Percentiles rank a stretch among this genome's conserved stretches.
These are phyloP conservation scores for Talaromyces proteolyticus DNA, from an alignment of 495 filamentous ascomycete genomes.

Conservation along the genomic window DNA sequence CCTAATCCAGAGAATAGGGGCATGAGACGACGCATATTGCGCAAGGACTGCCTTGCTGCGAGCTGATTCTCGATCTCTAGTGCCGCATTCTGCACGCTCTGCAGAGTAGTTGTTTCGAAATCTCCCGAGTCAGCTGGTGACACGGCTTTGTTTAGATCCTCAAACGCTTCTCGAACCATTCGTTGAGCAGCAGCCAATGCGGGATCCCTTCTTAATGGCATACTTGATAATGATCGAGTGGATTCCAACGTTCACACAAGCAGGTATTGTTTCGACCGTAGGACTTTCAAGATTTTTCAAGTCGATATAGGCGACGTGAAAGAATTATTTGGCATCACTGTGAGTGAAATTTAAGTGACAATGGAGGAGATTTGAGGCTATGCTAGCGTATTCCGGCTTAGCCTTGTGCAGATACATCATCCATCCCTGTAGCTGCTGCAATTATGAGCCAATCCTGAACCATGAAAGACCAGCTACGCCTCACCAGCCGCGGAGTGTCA, in stretches of 20 bases:
- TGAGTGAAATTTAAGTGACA: too few relatives aligned
- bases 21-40: constrained; percentile 31
- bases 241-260: not conserved
- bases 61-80: constrained; percentile 28
- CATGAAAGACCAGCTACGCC: not conserved
- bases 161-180: constrained; percentile 16
- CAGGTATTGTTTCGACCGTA: not conserved
- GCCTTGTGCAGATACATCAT: not conserved
- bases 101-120: constrained; percentile 23
- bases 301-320: not conserved
- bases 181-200: not conserved
- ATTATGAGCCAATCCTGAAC: not conserved
- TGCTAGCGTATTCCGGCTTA: not conserved
- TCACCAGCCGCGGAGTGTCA: too few relatives aligned
- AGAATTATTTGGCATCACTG: not conserved
- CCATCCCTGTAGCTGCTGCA: not conserved
- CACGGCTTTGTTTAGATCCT: constrained; percentile 20
- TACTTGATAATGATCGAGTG: not conserved
- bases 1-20: constrained; percentile 31
- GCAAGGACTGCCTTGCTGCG: constrained; percentile 22
- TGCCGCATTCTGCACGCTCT: constrained; percentile 27
- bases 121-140: constrained; percentile 15
- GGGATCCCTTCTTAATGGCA: not conserved
- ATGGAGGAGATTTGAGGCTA: not conserved
- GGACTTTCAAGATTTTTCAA: not conserved